Percentiles rank a stretch among this genome's conserved stretches.
Evolutionary conservation across 345 rosid genomes (phyloP).

Genomic region (Salix dunnii): DNA sequence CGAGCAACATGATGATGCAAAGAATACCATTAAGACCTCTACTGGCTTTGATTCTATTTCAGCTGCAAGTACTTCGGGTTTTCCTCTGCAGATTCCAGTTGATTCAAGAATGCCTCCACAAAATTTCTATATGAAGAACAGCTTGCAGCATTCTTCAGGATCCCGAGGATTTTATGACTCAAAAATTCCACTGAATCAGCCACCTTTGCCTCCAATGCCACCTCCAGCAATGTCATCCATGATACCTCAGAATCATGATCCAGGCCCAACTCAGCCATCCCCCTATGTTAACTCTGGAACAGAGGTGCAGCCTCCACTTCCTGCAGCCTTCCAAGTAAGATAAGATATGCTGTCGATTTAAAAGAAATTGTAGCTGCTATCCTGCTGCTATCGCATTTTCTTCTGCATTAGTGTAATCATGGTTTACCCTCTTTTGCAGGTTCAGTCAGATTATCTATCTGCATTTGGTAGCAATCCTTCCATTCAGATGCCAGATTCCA

Average conservation of each 20-base stretch:
- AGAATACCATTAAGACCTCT: constrained; percentile 42
- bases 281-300: constrained; percentile 41
- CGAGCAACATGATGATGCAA: constrained; percentile 68
- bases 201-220: constrained; percentile 90
- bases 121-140: constrained; percentile 58
- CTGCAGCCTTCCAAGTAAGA: constrained; percentile 41
- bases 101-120: constrained; percentile 67
- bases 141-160: constrained; percentile 54
- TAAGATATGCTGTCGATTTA: neutral
- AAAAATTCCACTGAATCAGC: constrained; percentile 60
- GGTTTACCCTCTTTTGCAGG: constrained; percentile 39
- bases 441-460: constrained; percentile 49
- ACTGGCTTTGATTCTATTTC: constrained; percentile 44
- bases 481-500: constrained; percentile 34
- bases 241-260: constrained; percentile 53
- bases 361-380: neutral
- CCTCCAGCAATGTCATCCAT: constrained; percentile 60
- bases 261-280: constrained; percentile 43
- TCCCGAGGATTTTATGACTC: constrained; percentile 73
- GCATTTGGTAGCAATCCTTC: constrained; percentile 33
- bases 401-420: constrained; percentile 4
- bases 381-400: neutral
- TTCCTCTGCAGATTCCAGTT: constrained; percentile 39
- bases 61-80: constrained; percentile 42
- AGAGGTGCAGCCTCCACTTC: constrained; percentile 35